phyloP scores from a whole-genome alignment of 768 basidiomycete genomes.

The Multifurca ochricompacta region DNA sequence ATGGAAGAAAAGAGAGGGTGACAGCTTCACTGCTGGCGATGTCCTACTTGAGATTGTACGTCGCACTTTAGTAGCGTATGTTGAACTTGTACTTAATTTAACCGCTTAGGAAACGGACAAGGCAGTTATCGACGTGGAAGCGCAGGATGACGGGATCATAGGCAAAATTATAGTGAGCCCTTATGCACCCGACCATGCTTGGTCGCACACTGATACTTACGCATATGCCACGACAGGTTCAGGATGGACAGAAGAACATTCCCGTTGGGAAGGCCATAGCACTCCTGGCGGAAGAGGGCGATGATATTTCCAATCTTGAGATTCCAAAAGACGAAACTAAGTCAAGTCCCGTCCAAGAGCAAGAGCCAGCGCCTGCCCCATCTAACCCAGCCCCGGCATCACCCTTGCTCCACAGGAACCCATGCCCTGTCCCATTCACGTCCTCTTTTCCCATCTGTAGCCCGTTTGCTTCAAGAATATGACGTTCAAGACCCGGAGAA shows the following conservation, averaged over 20 bases:
- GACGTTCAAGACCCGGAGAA: conserved; percentile 47
- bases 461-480: conserved; percentile 67
- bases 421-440: conserved; percentile 45
- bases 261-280: conserved; percentile 87
- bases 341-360: conserved; percentile 1
- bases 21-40: conserved; percentile 71
- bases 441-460: conserved; percentile 86
- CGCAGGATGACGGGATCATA: conserved; percentile 92
- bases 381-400: conserved; percentile 27
- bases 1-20: conserved; percentile 89
- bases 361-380: conserved; percentile 26
- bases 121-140: conserved; percentile 97
- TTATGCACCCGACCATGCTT: neutral
- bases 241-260: conserved; percentile 77
- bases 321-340: conserved; percentile 38
- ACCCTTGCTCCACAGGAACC: conserved; percentile 24
- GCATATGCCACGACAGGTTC: conserved; percentile 35
- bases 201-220: neutral
- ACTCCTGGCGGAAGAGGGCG: conserved; percentile 90
- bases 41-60: conserved; percentile 85
- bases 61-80: too few relatives aligned
- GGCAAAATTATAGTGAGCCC: conserved; percentile 82
- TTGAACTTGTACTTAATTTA: too few relatives aligned
- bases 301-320: conserved; percentile 84
- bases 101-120: conserved; percentile 80